phyloP scores from a whole-genome alignment of 225 moss, liverwort and hornwort species.

The Pseudoscleropodium purum region DNA sequence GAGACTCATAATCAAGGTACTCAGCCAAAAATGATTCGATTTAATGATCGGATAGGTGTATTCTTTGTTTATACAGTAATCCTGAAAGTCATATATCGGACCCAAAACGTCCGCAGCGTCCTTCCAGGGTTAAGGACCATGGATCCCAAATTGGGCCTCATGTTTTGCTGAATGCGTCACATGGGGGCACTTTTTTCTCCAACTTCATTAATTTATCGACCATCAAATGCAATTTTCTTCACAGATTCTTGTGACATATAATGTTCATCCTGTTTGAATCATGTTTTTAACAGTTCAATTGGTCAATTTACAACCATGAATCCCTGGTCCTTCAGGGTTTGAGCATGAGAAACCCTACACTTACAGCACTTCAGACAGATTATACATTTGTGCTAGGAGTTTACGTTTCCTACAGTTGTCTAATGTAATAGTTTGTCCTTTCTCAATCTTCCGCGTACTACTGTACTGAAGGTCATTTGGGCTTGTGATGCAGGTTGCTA shows the following conservation, averaged over 20 bases:
- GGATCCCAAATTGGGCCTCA: neutral
- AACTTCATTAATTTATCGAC: neutral
- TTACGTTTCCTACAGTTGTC: neutral
- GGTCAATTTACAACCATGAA: neutral
- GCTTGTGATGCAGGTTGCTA: constrained; percentile 56
- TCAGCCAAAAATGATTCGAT: too few species aligned
- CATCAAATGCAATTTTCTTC: neutral
- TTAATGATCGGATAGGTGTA: neutral
- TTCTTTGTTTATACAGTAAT: neutral
- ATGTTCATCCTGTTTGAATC: neutral
- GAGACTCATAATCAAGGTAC: neutral
- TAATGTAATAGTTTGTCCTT: neutral
- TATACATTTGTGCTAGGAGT: neutral
- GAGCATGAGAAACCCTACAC: neutral
- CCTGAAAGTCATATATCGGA: neutral
- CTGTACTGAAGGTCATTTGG: neutral
- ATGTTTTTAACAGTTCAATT: neutral
- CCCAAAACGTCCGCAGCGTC: neutral
- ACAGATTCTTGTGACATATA: neutral
- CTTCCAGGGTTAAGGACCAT: neutral
- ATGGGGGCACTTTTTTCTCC: neutral
- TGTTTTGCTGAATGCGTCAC: neutral
- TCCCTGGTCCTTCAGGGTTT: neutral
- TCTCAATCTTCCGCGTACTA: neutral
- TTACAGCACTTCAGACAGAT: too few species aligned